Evolutionary conservation across 192 early-diverging fungal species (phyloP), one percentile per base, ranked within the genome.

Genomic region (Chytriomyces hyalinus): DNA sequence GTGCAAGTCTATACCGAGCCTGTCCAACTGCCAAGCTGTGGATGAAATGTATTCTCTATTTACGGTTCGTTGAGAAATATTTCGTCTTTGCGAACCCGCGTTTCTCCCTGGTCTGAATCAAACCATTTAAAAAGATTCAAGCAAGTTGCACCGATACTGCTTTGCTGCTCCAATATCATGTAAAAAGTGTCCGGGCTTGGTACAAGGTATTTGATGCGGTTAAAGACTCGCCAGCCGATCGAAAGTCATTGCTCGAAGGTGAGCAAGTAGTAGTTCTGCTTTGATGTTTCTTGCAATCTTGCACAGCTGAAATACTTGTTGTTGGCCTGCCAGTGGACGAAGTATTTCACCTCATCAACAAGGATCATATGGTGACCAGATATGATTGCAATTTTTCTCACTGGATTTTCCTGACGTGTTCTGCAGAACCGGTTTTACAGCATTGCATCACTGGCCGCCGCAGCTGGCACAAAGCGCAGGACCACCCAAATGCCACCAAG

Each of bases 41-140:
- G 73, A 75, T 46, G 60, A 51, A 15, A n/a, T 75, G 8, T 75
- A 60, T 49, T 49, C 53, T 22, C 10, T 44, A 9, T 75, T 65
- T 45, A 48, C 24, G 24, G 63, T 65, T 22, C 63, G 53, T 57
- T 13, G 36, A 36, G 36, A 36, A 36, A 36, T 4, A 36, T 36
- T 36, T 36, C 36, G 36, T 36, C 36, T 36, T 36, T 36, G 36
- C 2, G 4, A 36, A 36, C 36, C 36, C 4, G 36, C 36, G 36
- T 36, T 36, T 36, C 36, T 36, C 36, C 36, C 36, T 36, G 36
- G 36, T 36, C 36, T 36, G 36, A 36, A 36, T 36, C 4, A 36
- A 36, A 36, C 36, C 36, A 36, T 36, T 36, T 36, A 4, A 36
- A 20, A 13, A 57, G 53, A 20, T 57, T n/a, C 53, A 57, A 57